Conservation (phyloP, 768 basidiomycete genomes). For the Mycena belliarum region DNA sequence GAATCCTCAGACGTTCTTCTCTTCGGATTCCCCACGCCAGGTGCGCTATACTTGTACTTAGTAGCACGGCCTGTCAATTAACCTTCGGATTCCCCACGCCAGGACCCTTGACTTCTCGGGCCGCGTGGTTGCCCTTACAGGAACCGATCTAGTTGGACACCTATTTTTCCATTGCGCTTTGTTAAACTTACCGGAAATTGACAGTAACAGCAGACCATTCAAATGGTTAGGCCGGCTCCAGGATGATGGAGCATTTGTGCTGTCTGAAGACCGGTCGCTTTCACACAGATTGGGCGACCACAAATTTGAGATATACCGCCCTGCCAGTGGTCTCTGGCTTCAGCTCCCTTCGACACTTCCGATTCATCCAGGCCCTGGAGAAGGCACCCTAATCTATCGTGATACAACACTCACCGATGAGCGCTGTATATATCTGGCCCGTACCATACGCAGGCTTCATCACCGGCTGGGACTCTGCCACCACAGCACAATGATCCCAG, state of each 20-base stretch:
- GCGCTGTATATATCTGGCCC: background rate
- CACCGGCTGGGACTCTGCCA: background rate
- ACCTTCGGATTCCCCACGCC: no score
- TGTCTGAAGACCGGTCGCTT: background rate
- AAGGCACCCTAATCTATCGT: background rate
- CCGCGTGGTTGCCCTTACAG: no score
- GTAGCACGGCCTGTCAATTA: no score
- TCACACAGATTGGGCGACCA: background rate
- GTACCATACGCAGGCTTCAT: background rate
- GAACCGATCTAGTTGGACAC: no score
- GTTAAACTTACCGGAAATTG: no score
- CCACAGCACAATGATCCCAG: background rate
- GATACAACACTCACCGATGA: background rate
- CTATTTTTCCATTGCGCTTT: no score
- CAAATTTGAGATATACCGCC: background rate
- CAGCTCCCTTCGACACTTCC: background rate
- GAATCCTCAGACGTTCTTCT: no score
- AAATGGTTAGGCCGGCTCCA: background rate
- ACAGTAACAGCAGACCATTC: background rate
- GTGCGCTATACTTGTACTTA: no score
- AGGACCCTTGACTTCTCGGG: no score
- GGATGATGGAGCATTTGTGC: background rate
- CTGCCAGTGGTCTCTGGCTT: background rate
- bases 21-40: no score
- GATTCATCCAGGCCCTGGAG: background rate